Percentiles rank a stretch among this genome's conserved stretches.
Evolutionary conservation across 1,284 basidiomycete genomes (phyloP).

Genomic region (Malassezia vespertilionis): DNA sequence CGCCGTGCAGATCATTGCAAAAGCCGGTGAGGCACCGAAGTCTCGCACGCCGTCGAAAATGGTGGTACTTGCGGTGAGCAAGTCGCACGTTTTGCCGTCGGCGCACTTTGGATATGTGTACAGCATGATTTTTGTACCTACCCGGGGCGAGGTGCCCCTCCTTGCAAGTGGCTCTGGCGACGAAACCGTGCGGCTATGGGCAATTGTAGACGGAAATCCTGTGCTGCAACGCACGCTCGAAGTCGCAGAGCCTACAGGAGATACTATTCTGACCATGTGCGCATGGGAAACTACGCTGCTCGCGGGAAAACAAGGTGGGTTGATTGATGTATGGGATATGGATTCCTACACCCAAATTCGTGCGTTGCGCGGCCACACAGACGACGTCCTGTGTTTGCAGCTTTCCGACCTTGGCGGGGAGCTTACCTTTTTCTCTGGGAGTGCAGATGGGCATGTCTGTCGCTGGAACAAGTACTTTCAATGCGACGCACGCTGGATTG

Average conservation of each 20-base stretch:
- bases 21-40: not conserved
- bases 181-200: constrained; percentile 80
- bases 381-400: constrained; percentile 28
- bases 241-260: constrained; percentile 35
- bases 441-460: constrained; percentile 32
- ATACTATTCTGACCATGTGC: constrained; percentile 64
- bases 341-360: constrained; percentile 76
- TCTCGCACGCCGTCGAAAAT: not conserved
- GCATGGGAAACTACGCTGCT: constrained; percentile 67
- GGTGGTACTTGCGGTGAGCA: constrained; percentile 5
- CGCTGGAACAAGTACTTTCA: constrained; percentile 30
- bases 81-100: constrained; percentile 51
- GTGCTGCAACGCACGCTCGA: constrained; percentile 54
- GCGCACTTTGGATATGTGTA: constrained; percentile 93
- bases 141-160: constrained; percentile 14
- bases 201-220: constrained; percentile 52
- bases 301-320: constrained; percentile 84
- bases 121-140: constrained; percentile 54
- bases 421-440: constrained; percentile 43
- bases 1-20: not conserved
- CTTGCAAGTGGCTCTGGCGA: constrained; percentile 56
- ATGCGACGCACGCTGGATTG: constrained; percentile 34
- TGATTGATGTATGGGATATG: constrained; percentile 76
- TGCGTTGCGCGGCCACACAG: constrained; percentile 72
- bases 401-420: constrained; percentile 41